These are phyloP conservation scores for Termitomyces sp. DNA, from an alignment of 768 basidiomycete genomes.

Conservation along the genomic window DNA sequence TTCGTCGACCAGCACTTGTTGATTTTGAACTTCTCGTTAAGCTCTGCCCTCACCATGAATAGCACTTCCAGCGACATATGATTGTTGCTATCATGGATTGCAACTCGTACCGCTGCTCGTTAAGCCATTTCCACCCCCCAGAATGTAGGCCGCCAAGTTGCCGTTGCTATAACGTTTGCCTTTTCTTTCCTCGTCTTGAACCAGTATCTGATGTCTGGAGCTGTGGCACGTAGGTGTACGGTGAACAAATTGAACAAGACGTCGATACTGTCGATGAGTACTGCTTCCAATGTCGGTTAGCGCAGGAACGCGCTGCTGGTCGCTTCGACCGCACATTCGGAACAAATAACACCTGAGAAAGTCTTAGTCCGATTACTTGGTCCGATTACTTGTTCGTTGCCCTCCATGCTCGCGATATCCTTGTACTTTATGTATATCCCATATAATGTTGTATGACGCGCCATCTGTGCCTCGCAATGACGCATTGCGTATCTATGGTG, in stretches of 20 bases:
- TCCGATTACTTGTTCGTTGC: neutral
- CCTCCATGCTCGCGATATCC: neutral
- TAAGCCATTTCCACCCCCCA: slow-evolving; percentile 54
- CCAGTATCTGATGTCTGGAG: neutral
- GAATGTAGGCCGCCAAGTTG: slow-evolving; percentile 50
- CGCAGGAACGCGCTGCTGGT: slow-evolving; percentile 32
- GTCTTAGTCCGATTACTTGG: neutral
- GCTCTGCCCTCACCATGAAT: neutral
- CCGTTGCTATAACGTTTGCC: slow-evolving; percentile 52
- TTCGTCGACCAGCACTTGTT: slow-evolving; percentile 21
- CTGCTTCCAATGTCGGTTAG: slow-evolving; percentile 65
- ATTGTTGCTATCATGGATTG: slow-evolving; percentile 75
- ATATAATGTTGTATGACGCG: slow-evolving; percentile 9
- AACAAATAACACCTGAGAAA: slow-evolving; percentile 5
- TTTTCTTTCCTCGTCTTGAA: neutral
- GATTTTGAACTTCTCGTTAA: neutral
- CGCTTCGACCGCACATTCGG: slow-evolving; percentile 14
- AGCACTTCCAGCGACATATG: slow-evolving; percentile 79
- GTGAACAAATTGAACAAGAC: slow-evolving; percentile 60
- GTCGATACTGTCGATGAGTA: slow-evolving; percentile 67
- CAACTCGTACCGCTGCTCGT: slow-evolving; percentile 56
- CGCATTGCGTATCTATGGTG: slow-evolving; percentile 1
- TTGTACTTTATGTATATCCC: slow-evolving; percentile 12
- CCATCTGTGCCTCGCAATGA: slow-evolving; percentile 14
- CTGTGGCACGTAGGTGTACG: slow-evolving; percentile 45